These are phyloP conservation scores for Paramecium sexaurelia DNA, from an alignment of 73 alveolate genomes.

Conservation along the genomic window DNA sequence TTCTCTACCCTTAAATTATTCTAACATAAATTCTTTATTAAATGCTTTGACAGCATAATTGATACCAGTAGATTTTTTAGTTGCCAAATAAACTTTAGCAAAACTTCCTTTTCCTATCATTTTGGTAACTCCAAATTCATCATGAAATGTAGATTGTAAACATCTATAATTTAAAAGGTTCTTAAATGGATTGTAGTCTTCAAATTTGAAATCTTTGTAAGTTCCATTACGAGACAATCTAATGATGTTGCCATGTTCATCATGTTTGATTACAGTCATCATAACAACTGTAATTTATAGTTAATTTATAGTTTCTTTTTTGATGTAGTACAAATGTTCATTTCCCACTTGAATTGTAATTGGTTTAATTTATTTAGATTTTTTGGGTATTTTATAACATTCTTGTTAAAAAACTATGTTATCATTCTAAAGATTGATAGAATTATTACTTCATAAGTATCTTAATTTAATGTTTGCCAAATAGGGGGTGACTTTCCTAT, in stretches of 20 bases:
- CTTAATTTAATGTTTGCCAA: background rate
- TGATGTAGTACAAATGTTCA: background rate
- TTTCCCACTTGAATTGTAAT: background rate
- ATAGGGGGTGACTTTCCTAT: background rate
- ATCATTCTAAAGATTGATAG: background rate
- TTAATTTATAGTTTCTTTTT: background rate
- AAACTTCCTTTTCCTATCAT: constrained; percentile 69
- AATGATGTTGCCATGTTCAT: background rate
- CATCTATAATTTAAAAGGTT: constrained; percentile 35
- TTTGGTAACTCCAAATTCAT: constrained; percentile 65
- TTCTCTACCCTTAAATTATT: constrained; percentile 63
- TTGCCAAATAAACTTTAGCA: constrained; percentile 66
- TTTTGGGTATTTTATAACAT: background rate
- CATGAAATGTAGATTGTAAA: constrained; percentile 63
- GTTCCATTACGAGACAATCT: background rate
- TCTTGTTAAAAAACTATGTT: background rate
- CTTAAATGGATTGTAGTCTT: background rate
- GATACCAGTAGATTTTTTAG: constrained; percentile 58
- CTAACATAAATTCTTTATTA: constrained; percentile 68
- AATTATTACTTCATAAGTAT: background rate
- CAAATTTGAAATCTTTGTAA: background rate
- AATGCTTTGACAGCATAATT: constrained; percentile 68
- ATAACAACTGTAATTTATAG: background rate
- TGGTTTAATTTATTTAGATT: background rate
- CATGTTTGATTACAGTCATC: background rate